These are phyloP conservation scores for Pythium pectinolyticum DNA, from an alignment of 352 stramenopile genomes.

Conservation along the genomic window DNA sequence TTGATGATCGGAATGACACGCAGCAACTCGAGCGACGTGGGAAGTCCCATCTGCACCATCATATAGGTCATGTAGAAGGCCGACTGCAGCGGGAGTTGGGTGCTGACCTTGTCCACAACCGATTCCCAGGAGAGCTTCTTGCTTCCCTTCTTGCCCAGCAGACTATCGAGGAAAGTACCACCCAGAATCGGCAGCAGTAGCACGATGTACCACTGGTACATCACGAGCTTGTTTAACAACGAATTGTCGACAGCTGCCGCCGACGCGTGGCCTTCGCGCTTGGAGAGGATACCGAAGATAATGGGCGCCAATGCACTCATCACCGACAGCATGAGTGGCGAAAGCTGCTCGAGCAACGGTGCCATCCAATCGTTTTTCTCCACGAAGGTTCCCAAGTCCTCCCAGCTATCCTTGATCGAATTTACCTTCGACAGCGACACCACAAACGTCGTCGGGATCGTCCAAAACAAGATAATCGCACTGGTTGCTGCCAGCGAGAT, in stretches of 20 bases:
- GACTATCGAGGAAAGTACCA: slow-evolving; percentile 70
- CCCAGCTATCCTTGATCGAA: slow-evolving; percentile 49
- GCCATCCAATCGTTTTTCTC: slow-evolving; percentile 65
- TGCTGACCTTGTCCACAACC: slow-evolving; percentile 56
- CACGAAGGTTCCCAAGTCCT: slow-evolving; percentile 44
- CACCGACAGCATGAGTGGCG: slow-evolving; percentile 73
- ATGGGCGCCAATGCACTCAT: slow-evolving; percentile 81
- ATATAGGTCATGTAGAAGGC: slow-evolving; percentile 83
- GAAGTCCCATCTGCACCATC: slow-evolving; percentile 69
- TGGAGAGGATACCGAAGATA: slow-evolving; percentile 80
- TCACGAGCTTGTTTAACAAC: slow-evolving; percentile 79
- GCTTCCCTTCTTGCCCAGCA: slow-evolving; percentile 48
- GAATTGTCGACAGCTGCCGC: slow-evolving; percentile 62
- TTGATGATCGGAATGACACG: slow-evolving; percentile 76
- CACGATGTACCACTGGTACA: slow-evolving; percentile 82
- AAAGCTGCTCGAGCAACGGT: slow-evolving; percentile 73
- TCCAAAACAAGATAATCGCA: slow-evolving; percentile 85
- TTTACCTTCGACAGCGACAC: slow-evolving; percentile 75
- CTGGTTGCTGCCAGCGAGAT: slow-evolving; percentile 59
- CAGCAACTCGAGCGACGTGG: slow-evolving; percentile 64
- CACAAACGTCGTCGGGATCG: slow-evolving; percentile 73
- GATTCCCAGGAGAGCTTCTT: slow-evolving; percentile 28
- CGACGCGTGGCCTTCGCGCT: slow-evolving; percentile 76
- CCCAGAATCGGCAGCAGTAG: slow-evolving; percentile 84
- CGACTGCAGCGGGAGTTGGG: slow-evolving; percentile 70